Evolutionary conservation across 2,329 filamentous ascomycete genomes (phyloP).

Genomic region (Trichoderma citrinoviride): DNA sequence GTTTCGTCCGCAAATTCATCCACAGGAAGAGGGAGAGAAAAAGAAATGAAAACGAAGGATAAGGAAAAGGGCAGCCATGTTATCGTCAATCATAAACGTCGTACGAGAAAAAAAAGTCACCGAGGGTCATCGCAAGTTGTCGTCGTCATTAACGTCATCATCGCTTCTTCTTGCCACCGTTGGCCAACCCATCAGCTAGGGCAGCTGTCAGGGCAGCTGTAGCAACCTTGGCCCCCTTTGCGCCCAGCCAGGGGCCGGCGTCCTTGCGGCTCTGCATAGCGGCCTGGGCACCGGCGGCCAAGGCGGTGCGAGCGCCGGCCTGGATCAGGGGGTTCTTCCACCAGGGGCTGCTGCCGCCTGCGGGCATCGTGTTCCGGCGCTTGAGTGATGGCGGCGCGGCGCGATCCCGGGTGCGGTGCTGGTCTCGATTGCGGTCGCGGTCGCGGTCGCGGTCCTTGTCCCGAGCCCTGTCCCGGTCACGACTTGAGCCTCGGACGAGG

Average conservation of each 20-base stretch:
- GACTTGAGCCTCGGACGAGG: background rate
- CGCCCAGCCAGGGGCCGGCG: constrained; percentile 46
- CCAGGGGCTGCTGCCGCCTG: constrained; percentile 30
- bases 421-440: background rate
- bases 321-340: constrained; percentile 41
- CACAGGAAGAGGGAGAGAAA: too few species aligned
- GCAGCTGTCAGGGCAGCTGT: constrained; percentile 50
- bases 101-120: background rate
- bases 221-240: constrained; percentile 49
- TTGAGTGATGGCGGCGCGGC: background rate
- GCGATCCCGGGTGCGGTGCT: background rate
- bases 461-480: background rate
- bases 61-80: too few species aligned
- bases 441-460: background rate
- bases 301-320: constrained; percentile 46
- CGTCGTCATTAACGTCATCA: background rate
- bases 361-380: constrained; percentile 36
- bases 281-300: constrained; percentile 49
- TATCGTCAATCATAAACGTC: too few species aligned
- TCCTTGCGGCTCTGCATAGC: constrained; percentile 47
- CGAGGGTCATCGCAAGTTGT: background rate
- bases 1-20: too few species aligned
- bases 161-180: constrained; percentile 30
- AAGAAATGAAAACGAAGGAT: too few species aligned
- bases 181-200: constrained; percentile 47